These are phyloP conservation scores for Pouteria campechiana DNA, from an alignment of 179 eudicot genomes.

Conservation along the genomic window DNA sequence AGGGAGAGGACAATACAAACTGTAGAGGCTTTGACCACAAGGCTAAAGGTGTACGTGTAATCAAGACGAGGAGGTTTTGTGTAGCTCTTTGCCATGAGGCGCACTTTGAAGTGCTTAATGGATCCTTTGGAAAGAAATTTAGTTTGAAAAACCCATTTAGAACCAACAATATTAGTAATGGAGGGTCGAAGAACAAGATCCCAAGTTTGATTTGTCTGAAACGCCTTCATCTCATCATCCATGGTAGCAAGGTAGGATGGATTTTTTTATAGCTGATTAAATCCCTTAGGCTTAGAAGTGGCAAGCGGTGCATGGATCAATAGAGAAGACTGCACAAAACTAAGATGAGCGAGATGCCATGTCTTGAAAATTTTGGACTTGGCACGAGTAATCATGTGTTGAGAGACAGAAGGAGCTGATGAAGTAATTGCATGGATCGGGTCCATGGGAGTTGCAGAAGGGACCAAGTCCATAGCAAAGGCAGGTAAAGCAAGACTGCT, in stretches of 20 bases:
- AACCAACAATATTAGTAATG: not conserved
- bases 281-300: too few relatives aligned
- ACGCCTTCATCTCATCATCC: not conserved
- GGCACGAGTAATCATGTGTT: too few relatives aligned
- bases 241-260: not conserved
- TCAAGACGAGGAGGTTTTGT: not conserved
- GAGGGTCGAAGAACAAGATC: not conserved
- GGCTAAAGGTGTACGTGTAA: not conserved
- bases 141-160: not conserved
- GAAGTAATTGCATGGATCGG: too few relatives aligned
- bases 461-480: too few relatives aligned
- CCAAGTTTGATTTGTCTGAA: not conserved
- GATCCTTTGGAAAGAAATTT: not conserved
- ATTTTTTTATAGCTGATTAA: too few relatives aligned
- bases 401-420: too few relatives aligned
- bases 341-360: too few relatives aligned
- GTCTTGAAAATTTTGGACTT: too few relatives aligned
- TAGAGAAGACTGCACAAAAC: too few relatives aligned
- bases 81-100: not conserved
- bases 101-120: not conserved
- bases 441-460: too few relatives aligned
- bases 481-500: too few relatives aligned
- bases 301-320: too few relatives aligned
- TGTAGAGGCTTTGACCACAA: not conserved
- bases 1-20: not conserved